Base-by-base conservation (phyloP, 2,329 filamentous ascomycete species). In the Fusarium transvaalense region DNA sequence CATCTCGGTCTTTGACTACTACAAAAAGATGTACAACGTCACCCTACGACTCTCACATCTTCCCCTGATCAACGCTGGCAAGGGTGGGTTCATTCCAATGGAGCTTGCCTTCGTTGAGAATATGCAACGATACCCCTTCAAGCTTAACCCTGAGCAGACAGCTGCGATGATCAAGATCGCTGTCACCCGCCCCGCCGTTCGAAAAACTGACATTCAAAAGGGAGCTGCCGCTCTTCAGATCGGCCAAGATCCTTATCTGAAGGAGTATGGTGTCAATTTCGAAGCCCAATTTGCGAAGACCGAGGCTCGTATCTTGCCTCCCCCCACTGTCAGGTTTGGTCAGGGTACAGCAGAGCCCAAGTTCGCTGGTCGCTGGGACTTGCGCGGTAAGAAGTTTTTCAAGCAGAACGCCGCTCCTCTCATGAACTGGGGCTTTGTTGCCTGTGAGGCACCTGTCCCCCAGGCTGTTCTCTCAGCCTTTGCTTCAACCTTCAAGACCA, bases 161-260 rank as follows among this genome's bases (percentile, higher is more conserved):
- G 82, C 90, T 0, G 81, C 86, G 7, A 99, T 99, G 96, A 97
- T 99, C 82, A 95, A 92, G 78, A 93, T 95, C 73, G 94, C 95
- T 0, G 95, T 97, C 6, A 93, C 91, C 8, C 86, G 90, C 2
- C 96, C 96, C 0, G 76, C 78, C 0, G 77, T 89, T 31, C 92
- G 96, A n/a, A 86, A 88, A 69, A 72, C 77, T 0, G 88, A 91
- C 21, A 94, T 98, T 71, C 71, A 79, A 56, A 57, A 56, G 9
- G 76, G 76, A 38, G 81, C 89, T 48, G 77, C 86, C 5, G 91
- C 91, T 17, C 86, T 97, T 10, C 75, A 81, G 0, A 86, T 91
- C 68, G 83, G 95, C 0, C 82, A 88, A 12, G 96, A 99, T 69
- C 86, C 85, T 0, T 90, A 91, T 48, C 84, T 97, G 1, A 82